phyloP scores from a whole-genome alignment of 2,329 filamentous ascomycete species.

The Diplodia scrobiculata region DNA sequence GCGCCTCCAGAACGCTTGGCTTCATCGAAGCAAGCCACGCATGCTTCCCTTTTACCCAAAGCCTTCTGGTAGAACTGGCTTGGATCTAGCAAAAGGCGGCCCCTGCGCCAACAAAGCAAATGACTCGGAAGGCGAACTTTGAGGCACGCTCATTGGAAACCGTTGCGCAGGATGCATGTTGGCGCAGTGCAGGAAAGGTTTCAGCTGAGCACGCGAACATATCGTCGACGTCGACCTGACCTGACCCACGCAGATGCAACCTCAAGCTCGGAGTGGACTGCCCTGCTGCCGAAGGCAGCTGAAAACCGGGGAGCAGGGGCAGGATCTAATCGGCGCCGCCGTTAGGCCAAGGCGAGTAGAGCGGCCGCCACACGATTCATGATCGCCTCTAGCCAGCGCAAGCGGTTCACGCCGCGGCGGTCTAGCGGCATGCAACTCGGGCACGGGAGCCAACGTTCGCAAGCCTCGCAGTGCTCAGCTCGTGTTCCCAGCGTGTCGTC shows the following conservation, averaged over 20 bases:
- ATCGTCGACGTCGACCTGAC: slow-evolving; percentile 4
- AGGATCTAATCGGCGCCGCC: slow-evolving; percentile 25
- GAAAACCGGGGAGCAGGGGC: slow-evolving; percentile 20
- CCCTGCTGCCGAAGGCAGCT: slow-evolving; percentile 13
- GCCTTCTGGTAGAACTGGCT: slow-evolving; percentile 19
- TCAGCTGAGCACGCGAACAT: slow-evolving; percentile 18
- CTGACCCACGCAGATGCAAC: slow-evolving; percentile 26
- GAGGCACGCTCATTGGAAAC: slow-evolving; percentile 20
- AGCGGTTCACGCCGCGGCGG: slow-evolving; percentile 21
- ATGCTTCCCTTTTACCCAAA: slow-evolving; percentile 18
- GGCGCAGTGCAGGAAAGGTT: slow-evolving; percentile 11
- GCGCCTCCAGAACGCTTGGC: slow-evolving; percentile 15
- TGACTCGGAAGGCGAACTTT: slow-evolving; percentile 16
- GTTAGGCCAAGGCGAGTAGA: slow-evolving; percentile 16
- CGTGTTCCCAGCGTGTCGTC: neutral
- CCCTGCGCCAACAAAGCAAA: slow-evolving; percentile 23
- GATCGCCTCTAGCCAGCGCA: slow-evolving; percentile 10
- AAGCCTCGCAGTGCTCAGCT: slow-evolving; percentile 22
- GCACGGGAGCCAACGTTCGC: slow-evolving; percentile 24
- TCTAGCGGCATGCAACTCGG: slow-evolving; percentile 8
- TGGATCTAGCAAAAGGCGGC: slow-evolving; percentile 11
- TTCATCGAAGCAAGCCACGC: slow-evolving; percentile 24
- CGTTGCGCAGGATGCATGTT: slow-evolving; percentile 7
- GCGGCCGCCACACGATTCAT: slow-evolving; percentile 24
- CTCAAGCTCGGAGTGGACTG: neutral